phyloP scores from a whole-genome alignment of 1,284 basidiomycete species.

The Tilletia setariae region DNA sequence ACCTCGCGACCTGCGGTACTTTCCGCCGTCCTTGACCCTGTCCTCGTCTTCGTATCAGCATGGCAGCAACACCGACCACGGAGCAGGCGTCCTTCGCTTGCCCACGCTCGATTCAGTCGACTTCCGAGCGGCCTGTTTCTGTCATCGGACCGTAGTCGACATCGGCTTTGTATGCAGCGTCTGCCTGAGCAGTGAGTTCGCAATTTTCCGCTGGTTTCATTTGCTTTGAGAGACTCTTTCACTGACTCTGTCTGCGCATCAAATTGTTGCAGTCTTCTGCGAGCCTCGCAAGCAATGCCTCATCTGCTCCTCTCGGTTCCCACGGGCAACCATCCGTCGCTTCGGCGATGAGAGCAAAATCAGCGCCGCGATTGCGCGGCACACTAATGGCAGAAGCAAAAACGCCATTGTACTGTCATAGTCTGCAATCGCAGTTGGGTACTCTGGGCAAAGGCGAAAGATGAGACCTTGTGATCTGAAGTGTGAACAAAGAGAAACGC shows the following conservation, averaged over 20 bases:
- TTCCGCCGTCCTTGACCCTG: slow-evolving; percentile 1
- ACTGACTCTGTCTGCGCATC: neutral
- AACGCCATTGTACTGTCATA: too few species aligned
- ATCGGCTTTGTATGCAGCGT: slow-evolving; percentile 84
- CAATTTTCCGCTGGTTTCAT: neutral
- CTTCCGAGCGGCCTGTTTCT: slow-evolving; percentile 96
- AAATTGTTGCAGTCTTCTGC: slow-evolving; percentile 28
- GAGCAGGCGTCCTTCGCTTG: slow-evolving; percentile 64
- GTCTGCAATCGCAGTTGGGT: too few species aligned
- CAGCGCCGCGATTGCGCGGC: neutral
- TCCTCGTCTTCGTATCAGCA: slow-evolving; percentile 45
- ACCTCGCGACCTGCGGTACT: neutral
- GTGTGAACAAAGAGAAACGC: too few species aligned
- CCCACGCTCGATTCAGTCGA: slow-evolving; percentile 93
- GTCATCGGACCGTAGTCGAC: slow-evolving; percentile 93
- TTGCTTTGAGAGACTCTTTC: too few species aligned
- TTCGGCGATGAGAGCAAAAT: slow-evolving; percentile 22
- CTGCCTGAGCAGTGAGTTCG: slow-evolving; percentile 44
- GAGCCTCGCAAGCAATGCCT: slow-evolving; percentile 25
- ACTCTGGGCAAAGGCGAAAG: too few species aligned
- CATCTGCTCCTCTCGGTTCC: slow-evolving; percentile 29
- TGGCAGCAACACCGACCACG: slow-evolving; percentile 62
- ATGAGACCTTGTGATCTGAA: too few species aligned
- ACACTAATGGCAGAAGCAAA: neutral
- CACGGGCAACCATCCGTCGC: slow-evolving; percentile 19